Base-by-base conservation (phyloP, 305 asterid species). In the Coffea humblotiana region DNA sequence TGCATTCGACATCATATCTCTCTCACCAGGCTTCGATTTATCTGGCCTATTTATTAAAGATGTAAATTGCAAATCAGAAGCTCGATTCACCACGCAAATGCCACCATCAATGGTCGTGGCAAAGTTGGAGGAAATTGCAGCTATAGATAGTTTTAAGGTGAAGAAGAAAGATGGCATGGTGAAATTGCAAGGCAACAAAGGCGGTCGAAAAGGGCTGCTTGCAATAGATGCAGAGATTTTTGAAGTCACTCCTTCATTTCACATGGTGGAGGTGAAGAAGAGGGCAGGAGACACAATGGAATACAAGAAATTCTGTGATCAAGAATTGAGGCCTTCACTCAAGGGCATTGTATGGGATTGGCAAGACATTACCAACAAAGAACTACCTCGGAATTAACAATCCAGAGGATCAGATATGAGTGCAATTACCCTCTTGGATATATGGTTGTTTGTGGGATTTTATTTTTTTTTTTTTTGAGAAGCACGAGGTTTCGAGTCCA, bases 1-100 rank as follows among this genome's bases (percentile, higher is more conserved):
- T 75, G 90, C 92, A 9, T 89, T 89, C 32, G 89, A 89, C 43
- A 87, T 89, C 52, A 89, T 89, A 23, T 89, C 92, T 9, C 85
- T 77, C 12, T 87, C 90, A 3, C 84, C 77, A 0, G 88, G 89
- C 11, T 89, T 89, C 69, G 76, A 89, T 74, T 79, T 89, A 19
- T 89, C 89, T 0, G 87, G 89, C 6, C 61, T 89, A 2, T 87
- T 89, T 37, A 90, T 82, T 68, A 32, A 77, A 11, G 86, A 84
- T n/a, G 37, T 8, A 29, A 78, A 71, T 25, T 25, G 29, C 16
- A 81, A 80, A 13, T 68, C 87, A 15, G 90, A 83, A 60, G 77
- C 79, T 0, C 81, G 86, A 79, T 87, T 89, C 77, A 87, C 90
- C 19, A 85, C 86, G 0, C 80, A 74, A 65, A 78, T 79, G 75